These are phyloP conservation scores for Musa beccarii DNA, from an alignment of 176 grass and related monocot genomes.

Conservation along the genomic window DNA sequence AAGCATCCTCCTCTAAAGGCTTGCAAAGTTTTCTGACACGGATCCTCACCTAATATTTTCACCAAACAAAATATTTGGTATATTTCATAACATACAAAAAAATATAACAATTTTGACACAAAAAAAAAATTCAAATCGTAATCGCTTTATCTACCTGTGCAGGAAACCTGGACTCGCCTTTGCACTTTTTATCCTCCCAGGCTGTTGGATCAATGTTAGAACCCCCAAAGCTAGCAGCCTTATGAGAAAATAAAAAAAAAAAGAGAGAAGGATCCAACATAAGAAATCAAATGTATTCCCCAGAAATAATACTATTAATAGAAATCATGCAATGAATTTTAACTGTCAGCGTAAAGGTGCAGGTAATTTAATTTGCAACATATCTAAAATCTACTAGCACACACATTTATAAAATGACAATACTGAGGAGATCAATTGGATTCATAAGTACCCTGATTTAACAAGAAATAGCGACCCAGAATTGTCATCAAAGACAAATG, in stretches of 20 bases:
- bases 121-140: not conserved
- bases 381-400: not conserved
- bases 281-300: not conserved
- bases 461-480: no score
- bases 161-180: conserved; percentile 96
- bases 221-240: conserved; percentile 95
- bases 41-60: conserved; percentile 73
- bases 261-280: not conserved
- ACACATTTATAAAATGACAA: not conserved
- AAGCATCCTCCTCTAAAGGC: conserved; percentile 95
- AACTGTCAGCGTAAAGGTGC: no score
- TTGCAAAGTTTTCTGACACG: conserved; percentile 84
- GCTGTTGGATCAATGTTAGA: conserved; percentile 95
- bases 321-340: not conserved
- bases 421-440: not conserved
- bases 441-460: not conserved
- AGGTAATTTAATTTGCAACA: not conserved
- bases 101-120: not conserved
- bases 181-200: conserved; percentile 98
- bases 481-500: no score
- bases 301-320: not conserved
- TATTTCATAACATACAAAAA: not conserved
- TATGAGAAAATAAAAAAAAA: conserved; percentile 5
- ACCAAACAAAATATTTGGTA: conserved; percentile 23
- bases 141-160: conserved; percentile 45